phyloP scores from a whole-genome alignment of 73 alveolate genomes.

The Uronychia binucleata region DNA sequence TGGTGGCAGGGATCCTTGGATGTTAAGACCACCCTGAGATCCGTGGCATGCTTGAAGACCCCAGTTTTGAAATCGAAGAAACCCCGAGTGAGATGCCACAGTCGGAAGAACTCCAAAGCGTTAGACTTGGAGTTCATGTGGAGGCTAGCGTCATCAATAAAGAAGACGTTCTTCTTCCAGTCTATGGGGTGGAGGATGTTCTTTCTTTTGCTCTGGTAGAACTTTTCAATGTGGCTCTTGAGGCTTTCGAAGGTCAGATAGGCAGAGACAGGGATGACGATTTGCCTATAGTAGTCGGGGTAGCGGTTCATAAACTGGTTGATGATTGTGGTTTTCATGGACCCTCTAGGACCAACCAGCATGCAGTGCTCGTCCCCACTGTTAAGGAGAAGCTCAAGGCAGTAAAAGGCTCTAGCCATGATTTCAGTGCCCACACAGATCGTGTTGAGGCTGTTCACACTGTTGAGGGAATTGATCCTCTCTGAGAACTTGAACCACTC shows the following conservation, averaged over 20 bases:
- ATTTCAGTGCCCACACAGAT: background rate
- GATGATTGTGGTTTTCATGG: slow-evolving; percentile 4
- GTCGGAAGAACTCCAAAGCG: slow-evolving; percentile 50
- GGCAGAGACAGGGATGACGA: slow-evolving; percentile 32
- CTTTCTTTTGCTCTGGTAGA: slow-evolving; percentile 29
- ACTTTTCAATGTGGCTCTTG: slow-evolving; percentile 9
- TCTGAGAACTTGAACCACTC: background rate
- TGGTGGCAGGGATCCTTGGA: background rate
- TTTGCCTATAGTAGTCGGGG: background rate
- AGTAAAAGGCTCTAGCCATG: background rate
- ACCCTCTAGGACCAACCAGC: slow-evolving; percentile 7
- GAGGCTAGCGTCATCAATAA: slow-evolving; percentile 59
- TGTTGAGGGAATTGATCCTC: background rate
- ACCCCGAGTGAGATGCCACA: slow-evolving; percentile 58
- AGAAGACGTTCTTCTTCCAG: slow-evolving; percentile 11
- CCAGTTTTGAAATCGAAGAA: slow-evolving; percentile 37
- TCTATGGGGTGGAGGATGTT: slow-evolving; percentile 29
- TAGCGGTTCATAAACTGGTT: too few relatives aligned
- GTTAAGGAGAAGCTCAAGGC: slow-evolving; percentile 1
- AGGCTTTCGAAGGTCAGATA: slow-evolving; percentile 26
- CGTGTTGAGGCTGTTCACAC: background rate
- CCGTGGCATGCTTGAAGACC: slow-evolving; percentile 26
- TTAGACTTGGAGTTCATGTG: slow-evolving; percentile 36
- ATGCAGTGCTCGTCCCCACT: slow-evolving; percentile 4
- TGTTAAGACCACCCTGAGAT: slow-evolving; percentile 36